These are phyloP conservation scores for Globisporangium acanthophoron DNA, from an alignment of 352 stramenopile genomes.

Conservation along the genomic window DNA sequence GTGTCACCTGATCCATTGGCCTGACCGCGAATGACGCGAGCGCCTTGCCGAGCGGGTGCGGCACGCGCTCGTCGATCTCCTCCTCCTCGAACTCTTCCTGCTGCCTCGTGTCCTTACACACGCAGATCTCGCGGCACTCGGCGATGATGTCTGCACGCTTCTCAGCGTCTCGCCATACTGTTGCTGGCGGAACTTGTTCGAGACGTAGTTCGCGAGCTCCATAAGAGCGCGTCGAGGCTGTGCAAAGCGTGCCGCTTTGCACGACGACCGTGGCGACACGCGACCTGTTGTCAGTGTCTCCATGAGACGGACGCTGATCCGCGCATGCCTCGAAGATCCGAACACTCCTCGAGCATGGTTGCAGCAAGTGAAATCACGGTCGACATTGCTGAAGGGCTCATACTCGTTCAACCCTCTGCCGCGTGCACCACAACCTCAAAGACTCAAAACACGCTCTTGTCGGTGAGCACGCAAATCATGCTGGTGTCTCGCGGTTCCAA, in stretches of 20 bases:
- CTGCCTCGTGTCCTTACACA: constrained; percentile 51
- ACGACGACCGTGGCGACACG: too few relatives aligned
- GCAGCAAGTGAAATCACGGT: too few relatives aligned
- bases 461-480: neutral
- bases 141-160: constrained; percentile 35
- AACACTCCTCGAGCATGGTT: too few relatives aligned
- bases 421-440: neutral
- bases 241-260: constrained; percentile 3
- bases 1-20: constrained; percentile 1
- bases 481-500: neutral
- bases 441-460: neutral
- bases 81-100: constrained; percentile 49
- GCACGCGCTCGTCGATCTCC: constrained; percentile 8
- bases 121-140: constrained; percentile 65
- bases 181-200: constrained; percentile 30
- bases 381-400: too few relatives aligned
- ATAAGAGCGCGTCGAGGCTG: constrained; percentile 55
- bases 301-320: too few relatives aligned
- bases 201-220: constrained; percentile 69
- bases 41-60: too few relatives aligned
- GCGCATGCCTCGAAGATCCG: too few relatives aligned
- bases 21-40: constrained; percentile 10
- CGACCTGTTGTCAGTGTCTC: too few relatives aligned
- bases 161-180: neutral
- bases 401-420: too few relatives aligned